Percentiles rank a stretch among this genome's conserved stretches.
Evolutionary conservation across 1,284 basidiomycete genomes (phyloP).

Genomic region (Puccinia horiana): DNA sequence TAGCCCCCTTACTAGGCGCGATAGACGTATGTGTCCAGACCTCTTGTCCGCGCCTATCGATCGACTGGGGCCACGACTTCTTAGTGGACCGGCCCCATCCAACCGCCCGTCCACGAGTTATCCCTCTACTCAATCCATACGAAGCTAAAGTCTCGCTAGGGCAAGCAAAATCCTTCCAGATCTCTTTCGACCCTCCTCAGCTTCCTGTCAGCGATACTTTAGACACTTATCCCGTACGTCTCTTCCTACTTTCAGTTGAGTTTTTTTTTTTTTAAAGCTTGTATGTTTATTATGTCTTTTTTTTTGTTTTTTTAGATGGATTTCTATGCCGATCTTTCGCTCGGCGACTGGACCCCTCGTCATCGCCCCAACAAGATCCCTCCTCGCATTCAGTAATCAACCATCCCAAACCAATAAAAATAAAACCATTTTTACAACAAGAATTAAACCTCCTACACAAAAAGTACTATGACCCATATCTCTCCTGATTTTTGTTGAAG

Average conservation of each 20-base stretch:
- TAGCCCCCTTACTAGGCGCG: slow-evolving; percentile 74
- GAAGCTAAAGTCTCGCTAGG: slow-evolving; percentile 88
- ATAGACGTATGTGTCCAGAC: slow-evolving; percentile 91
- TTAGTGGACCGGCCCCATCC: slow-evolving; percentile 58
- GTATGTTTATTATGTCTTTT: background rate
- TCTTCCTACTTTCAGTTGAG: background rate
- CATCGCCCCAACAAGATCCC: slow-evolving; percentile 1
- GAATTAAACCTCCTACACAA: no score
- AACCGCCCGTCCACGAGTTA: background rate
- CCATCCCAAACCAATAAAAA: no score
- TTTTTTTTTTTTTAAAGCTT: background rate
- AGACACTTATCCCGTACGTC: slow-evolving; percentile 34
- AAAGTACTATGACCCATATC: no score
- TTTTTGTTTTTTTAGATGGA: slow-evolving; percentile 22
- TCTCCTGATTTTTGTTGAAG: no score
- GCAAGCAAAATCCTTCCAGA: slow-evolving; percentile 64
- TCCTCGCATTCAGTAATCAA: background rate
- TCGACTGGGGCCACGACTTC: slow-evolving; percentile 85
- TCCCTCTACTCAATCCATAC: slow-evolving; percentile 87
- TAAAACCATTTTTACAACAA: no score
- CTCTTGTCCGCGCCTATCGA: slow-evolving; percentile 89
- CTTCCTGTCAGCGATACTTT: slow-evolving; percentile 59
- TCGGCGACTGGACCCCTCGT: slow-evolving; percentile 45
- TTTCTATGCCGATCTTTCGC: slow-evolving; percentile 43
- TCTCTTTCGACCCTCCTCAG: slow-evolving; percentile 62